Conservation (phyloP, 202 grass and related monocot species). For the Brachypodium distachyon region DNA sequence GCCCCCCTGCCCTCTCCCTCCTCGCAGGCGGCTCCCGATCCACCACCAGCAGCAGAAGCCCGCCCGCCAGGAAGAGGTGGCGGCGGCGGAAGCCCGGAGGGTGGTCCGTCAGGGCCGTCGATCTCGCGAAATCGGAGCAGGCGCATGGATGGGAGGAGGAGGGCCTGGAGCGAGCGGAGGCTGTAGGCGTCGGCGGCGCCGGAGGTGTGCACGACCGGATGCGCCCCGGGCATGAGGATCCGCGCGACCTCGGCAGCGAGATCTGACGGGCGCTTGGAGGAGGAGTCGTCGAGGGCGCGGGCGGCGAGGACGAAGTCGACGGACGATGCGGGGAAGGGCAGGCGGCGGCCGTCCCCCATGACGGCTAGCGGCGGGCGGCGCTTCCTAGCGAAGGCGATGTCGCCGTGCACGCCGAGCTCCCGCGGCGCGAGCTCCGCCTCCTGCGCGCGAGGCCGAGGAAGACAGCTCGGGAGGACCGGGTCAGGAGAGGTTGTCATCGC, state of each 20-base stretch:
- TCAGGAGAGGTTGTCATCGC: too few species aligned
- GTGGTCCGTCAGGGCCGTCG: constrained; percentile 21
- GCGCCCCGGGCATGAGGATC: constrained; percentile 33
- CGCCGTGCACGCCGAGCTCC: constrained; percentile 65
- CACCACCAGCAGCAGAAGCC: too few species aligned
- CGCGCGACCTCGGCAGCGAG: constrained; percentile 61
- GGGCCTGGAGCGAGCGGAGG: constrained; percentile 42
- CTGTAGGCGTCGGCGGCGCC: constrained; percentile 60
- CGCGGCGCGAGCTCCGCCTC: constrained; percentile 69
- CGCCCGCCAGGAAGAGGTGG: too few species aligned
- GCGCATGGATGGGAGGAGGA: constrained; percentile 39
- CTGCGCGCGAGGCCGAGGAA: constrained; percentile 38
- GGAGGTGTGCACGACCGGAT: constrained; percentile 65
- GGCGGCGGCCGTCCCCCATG: constrained; percentile 13
- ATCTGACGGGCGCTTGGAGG: constrained; percentile 30
- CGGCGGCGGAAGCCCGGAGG: too few species aligned
- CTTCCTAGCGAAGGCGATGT: constrained; percentile 54
- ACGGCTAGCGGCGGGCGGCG: constrained; percentile 49
- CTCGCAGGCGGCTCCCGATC: too few species aligned
- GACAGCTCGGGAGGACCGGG: constrained; percentile 33
- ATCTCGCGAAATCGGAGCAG: constrained; percentile 41
- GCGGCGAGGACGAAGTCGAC: constrained; percentile 64
- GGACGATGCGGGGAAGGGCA: constrained; percentile 39
- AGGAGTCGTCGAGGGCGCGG: constrained; percentile 48
- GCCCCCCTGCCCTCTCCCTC: too few species aligned